These are phyloP conservation scores for Geotrichum aggregatum DNA, from an alignment of 1,139 yeast genomes.

Conservation along the genomic window DNA sequence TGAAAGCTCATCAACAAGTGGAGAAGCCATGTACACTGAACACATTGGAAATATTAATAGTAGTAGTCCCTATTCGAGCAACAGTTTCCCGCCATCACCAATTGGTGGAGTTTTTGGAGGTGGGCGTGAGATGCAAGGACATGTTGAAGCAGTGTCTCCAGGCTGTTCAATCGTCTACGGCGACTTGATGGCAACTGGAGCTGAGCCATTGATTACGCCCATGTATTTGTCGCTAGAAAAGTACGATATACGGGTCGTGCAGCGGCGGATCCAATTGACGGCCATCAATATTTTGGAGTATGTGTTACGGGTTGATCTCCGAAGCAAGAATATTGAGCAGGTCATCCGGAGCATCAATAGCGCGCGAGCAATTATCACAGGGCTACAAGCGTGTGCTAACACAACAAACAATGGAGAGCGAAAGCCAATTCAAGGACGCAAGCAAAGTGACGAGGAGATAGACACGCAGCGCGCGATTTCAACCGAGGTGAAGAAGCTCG, in stretches of 20 bases:
- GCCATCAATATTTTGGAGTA: constrained; percentile 28
- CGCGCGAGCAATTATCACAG: constrained; percentile 16
- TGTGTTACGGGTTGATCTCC: constrained; percentile 18
- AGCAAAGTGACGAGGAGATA: background rate
- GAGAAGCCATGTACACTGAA: background rate
- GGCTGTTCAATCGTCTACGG: constrained; percentile 25
- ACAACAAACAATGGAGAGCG: background rate
- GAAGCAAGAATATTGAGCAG: constrained; percentile 1
- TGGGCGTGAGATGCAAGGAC: background rate
- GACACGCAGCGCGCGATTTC: constrained; percentile 19
- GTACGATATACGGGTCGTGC: constrained; percentile 26
- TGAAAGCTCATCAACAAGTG: background rate
- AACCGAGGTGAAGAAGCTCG: constrained; percentile 21
- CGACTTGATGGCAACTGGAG: constrained; percentile 19
- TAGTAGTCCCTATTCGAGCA: constrained; percentile 23
- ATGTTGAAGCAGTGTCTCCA: background rate
- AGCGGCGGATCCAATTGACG: constrained; percentile 29
- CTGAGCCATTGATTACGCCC: constrained; percentile 15
- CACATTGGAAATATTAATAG: background rate
- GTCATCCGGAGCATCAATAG: constrained; percentile 9
- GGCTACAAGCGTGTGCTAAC: constrained; percentile 15
- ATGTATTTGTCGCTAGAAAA: constrained; percentile 24
- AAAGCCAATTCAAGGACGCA: background rate
- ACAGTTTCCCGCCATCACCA: constrained; percentile 8
- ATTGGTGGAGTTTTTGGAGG: background rate